These are phyloP conservation scores for Colletotrichum australisinense DNA, from an alignment of 2,329 filamentous ascomycete genomes.

Conservation along the genomic window DNA sequence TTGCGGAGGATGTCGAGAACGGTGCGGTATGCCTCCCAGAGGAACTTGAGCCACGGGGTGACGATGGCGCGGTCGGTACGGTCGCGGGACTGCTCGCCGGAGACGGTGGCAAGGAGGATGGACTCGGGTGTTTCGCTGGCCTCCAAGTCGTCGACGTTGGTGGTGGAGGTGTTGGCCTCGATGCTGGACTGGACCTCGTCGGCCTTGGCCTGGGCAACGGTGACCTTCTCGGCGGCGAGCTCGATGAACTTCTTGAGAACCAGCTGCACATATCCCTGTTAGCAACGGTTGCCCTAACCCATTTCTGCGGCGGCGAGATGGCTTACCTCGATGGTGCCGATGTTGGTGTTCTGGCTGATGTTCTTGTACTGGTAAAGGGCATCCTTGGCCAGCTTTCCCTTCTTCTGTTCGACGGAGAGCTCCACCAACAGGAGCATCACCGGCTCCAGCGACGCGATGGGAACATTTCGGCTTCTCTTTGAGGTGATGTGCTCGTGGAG, in stretches of 20 bases:
- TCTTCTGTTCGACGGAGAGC: slow-evolving; percentile 95
- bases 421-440: slow-evolving; percentile 99
- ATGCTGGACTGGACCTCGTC: slow-evolving; percentile 92
- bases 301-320: neutral
- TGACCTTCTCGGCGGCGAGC: slow-evolving; percentile 95
- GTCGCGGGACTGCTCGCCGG: slow-evolving; percentile 96
- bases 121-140: slow-evolving; percentile 98
- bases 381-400: slow-evolving; percentile 98
- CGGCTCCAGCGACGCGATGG: slow-evolving; percentile 94
- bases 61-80: slow-evolving; percentile 98
- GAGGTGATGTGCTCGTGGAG: slow-evolving; percentile 99
- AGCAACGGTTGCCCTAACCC: slow-evolving; percentile 10
- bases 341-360: slow-evolving; percentile 98
- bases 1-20: slow-evolving; percentile 99
- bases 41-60: slow-evolving; percentile 98
- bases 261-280: slow-evolving; percentile 60
- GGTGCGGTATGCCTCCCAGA: slow-evolving; percentile 99
- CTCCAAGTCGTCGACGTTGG: slow-evolving; percentile 93
- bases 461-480: slow-evolving; percentile 96
- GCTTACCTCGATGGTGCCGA: slow-evolving; percentile 91
- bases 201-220: slow-evolving; percentile 93
- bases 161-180: slow-evolving; percentile 77
- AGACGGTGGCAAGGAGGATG: slow-evolving; percentile 96
- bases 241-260: slow-evolving; percentile 99
- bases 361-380: slow-evolving; percentile 99